phyloP scores from a whole-genome alignment of 352 stramenopile species.

The Globisporangium parvum region DNA sequence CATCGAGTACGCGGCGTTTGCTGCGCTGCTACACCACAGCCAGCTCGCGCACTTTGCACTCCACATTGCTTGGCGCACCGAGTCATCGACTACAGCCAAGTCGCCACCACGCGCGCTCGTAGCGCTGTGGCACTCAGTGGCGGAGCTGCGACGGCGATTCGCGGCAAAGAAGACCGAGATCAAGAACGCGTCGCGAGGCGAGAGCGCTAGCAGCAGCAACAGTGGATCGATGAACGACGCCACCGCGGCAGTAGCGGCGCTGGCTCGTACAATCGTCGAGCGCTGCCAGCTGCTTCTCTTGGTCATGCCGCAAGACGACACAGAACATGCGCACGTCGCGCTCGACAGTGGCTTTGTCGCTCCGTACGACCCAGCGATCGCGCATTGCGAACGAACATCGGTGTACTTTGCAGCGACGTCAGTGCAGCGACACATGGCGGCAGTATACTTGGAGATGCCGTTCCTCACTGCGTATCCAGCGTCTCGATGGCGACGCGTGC shows the following conservation, averaged over 20 bases:
- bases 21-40: constrained; percentile 53
- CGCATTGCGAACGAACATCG: constrained; percentile 10
- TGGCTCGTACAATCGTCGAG: constrained; percentile 27
- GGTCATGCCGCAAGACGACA: constrained; percentile 22
- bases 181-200: constrained; percentile 18
- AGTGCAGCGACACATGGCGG: constrained; percentile 16
- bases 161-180: constrained; percentile 38
- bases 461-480: constrained; percentile 35
- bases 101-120: constrained; percentile 24
- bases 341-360: constrained; percentile 29
- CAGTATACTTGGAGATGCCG: constrained; percentile 13
- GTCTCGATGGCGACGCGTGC: constrained; percentile 44
- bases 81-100: neutral
- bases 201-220: neutral
- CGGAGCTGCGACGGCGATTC: constrained; percentile 36
- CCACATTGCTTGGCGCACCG: constrained; percentile 21
- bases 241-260: neutral
- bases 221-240: neutral
- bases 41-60: constrained; percentile 20
- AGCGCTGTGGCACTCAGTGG: constrained; percentile 42
- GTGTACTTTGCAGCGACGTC: constrained; percentile 3
- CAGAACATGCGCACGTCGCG: constrained; percentile 23
- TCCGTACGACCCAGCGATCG: constrained; percentile 25
- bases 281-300: constrained; percentile 38
- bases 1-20: constrained; percentile 55